phyloP scores from a whole-genome alignment of 768 basidiomycete genomes.

The Lactarius sp. region DNA sequence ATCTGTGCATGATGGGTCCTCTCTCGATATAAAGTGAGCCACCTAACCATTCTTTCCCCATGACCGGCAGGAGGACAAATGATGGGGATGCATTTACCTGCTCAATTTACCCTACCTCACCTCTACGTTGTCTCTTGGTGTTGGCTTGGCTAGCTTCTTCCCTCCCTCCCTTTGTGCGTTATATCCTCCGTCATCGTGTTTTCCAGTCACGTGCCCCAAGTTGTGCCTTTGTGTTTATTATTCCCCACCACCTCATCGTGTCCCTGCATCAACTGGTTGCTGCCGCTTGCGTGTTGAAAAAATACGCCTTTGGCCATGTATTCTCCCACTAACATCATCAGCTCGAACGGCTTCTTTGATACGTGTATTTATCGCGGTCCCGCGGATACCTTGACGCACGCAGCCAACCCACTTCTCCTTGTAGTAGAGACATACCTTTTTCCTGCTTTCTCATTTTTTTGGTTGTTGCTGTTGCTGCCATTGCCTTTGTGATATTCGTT shows the following conservation, averaged over 20 bases:
- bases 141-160: conserved; percentile 2
- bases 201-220: conserved; percentile 2
- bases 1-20: conserved; percentile 1
- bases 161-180: background rate
- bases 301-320: conserved; percentile 8
- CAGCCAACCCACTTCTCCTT: conserved; percentile 1
- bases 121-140: conserved; percentile 1
- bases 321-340: conserved; percentile 9
- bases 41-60: background rate
- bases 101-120: background rate
- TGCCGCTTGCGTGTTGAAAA: background rate
- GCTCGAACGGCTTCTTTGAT: conserved; percentile 2
- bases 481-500: background rate
- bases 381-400: conserved; percentile 23
- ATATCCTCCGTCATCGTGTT: conserved; percentile 3
- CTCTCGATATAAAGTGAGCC: conserved; percentile 12
- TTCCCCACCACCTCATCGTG: conserved; percentile 9
- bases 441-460: conserved; percentile 6
- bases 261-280: conserved; percentile 2
- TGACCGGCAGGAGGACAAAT: background rate
- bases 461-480: conserved; percentile 1
- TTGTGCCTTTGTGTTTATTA: conserved; percentile 3
- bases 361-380: conserved; percentile 21
- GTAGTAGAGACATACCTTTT: conserved; percentile 9
- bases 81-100: background rate